These are phyloP conservation scores for Cunninghamia lanceolata DNA, from an alignment of 75 land plant species.

Conservation along the genomic window DNA sequence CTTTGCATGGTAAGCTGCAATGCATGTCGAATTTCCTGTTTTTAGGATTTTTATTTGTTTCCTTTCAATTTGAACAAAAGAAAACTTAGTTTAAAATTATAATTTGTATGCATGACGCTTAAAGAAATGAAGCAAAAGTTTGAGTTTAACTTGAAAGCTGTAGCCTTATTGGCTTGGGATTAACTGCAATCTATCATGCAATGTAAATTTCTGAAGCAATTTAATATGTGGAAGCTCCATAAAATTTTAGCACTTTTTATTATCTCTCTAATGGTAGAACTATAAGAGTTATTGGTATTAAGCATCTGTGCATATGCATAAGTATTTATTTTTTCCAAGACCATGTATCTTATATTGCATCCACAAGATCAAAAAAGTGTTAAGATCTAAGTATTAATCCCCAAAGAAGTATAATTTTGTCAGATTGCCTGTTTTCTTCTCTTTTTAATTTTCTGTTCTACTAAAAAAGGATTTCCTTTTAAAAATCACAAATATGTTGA, in stretches of 20 bases:
- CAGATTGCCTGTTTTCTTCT: background rate
- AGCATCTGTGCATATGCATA: background rate
- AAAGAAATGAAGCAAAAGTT: background rate
- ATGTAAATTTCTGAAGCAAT: background rate
- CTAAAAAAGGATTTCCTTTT: background rate
- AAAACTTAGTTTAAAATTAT: background rate
- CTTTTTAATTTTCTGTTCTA: background rate
- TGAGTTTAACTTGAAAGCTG: background rate
- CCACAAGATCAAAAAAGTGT: background rate
- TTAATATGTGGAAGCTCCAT: background rate
- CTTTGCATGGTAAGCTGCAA: conserved; percentile 64
- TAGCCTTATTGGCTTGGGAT: background rate
- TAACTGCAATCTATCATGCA: background rate
- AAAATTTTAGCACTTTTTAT: background rate
- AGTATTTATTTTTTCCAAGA: background rate
- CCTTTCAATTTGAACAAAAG: background rate
- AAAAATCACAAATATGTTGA: background rate
- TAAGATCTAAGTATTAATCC: background rate
- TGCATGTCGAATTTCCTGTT: background rate
- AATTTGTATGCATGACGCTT: background rate
- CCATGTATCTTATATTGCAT: background rate
- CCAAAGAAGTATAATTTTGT: background rate
- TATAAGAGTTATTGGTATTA: background rate
- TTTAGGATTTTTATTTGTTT: background rate
- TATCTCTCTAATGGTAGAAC: background rate